phyloP scores from a whole-genome alignment of 2,329 filamentous ascomycete genomes.

The Xylariomycetidae sp. region DNA sequence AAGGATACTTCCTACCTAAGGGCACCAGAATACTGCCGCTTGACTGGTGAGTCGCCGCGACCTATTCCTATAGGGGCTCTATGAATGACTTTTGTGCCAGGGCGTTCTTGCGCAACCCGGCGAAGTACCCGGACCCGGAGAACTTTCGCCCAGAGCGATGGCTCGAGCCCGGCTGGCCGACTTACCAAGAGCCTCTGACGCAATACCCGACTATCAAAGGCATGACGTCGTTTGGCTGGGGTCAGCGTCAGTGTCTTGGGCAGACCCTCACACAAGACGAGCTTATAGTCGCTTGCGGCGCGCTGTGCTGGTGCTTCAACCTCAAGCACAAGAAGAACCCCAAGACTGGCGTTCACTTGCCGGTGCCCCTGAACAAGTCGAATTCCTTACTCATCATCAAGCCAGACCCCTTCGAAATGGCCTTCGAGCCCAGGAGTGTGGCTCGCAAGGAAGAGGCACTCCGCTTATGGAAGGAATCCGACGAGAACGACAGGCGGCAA shows the following conservation, averaged over 20 bases:
- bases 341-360: slow-evolving; percentile 31
- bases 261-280: slow-evolving; percentile 36
- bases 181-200: slow-evolving; percentile 44
- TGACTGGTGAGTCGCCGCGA: slow-evolving; percentile 30
- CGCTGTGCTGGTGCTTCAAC: slow-evolving; percentile 37
- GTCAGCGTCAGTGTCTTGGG: slow-evolving; percentile 37
- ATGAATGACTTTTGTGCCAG: too few species aligned
- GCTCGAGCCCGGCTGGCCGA: slow-evolving; percentile 44
- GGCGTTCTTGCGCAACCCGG: slow-evolving; percentile 46
- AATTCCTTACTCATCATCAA: slow-evolving; percentile 53
- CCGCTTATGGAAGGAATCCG: slow-evolving; percentile 30
- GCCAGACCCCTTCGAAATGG: slow-evolving; percentile 49
- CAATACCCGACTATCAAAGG: slow-evolving; percentile 47
- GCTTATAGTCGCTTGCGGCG: slow-evolving; percentile 43
- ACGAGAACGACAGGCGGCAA: slow-evolving; percentile 20
- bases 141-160: slow-evolving; percentile 48
- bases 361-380: slow-evolving; percentile 41
- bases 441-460: slow-evolving; percentile 32
- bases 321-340: slow-evolving; percentile 39
- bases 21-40: slow-evolving; percentile 36
- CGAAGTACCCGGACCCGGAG: slow-evolving; percentile 43
- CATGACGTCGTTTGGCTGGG: slow-evolving; percentile 49
- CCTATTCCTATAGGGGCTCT: too few species aligned
- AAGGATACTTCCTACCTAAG: slow-evolving; percentile 43
- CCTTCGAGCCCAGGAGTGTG: slow-evolving; percentile 43